phyloP scores from a whole-genome alignment of 2,329 filamentous ascomycete species.

The Penicillium freii region DNA sequence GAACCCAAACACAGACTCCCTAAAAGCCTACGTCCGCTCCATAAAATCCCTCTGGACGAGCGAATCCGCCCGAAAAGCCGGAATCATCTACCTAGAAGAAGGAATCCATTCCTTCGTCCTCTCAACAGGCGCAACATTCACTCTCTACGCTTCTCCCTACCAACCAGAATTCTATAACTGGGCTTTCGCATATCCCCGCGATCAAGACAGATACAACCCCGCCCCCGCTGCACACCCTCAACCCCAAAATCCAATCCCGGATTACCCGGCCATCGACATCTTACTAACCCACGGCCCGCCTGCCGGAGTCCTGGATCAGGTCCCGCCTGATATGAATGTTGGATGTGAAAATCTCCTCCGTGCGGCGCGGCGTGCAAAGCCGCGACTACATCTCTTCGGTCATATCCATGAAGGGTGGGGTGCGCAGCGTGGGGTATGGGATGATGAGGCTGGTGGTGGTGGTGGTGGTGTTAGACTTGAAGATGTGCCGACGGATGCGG shows the following conservation, averaged over 20 bases:
- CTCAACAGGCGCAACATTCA: constrained; percentile 48
- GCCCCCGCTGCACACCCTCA: constrained; percentile 23
- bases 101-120: constrained; percentile 50
- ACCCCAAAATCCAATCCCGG: constrained; percentile 43
- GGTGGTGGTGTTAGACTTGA: constrained; percentile 15
- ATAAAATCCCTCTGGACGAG: constrained; percentile 51
- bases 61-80: constrained; percentile 44
- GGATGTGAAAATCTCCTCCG: constrained; percentile 57
- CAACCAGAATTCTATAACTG: constrained; percentile 57
- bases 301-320: constrained; percentile 49
- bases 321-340: constrained; percentile 38
- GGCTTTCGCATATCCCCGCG: constrained; percentile 55
- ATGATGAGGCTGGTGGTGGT: constrained; percentile 22
- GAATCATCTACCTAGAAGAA: constrained; percentile 58
- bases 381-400: constrained; percentile 60
- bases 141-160: constrained; percentile 53
- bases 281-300: constrained; percentile 64
- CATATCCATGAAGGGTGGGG: constrained; percentile 61
- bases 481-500: constrained; percentile 23
- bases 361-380: constrained; percentile 52
- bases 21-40: constrained; percentile 17
- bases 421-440: constrained; percentile 35
- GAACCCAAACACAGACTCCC: background rate
- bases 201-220: constrained; percentile 54
- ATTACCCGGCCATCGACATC: constrained; percentile 51